Conservation (phyloP, 2,329 filamentous ascomycete species). For the Venturia effusa region DNA sequence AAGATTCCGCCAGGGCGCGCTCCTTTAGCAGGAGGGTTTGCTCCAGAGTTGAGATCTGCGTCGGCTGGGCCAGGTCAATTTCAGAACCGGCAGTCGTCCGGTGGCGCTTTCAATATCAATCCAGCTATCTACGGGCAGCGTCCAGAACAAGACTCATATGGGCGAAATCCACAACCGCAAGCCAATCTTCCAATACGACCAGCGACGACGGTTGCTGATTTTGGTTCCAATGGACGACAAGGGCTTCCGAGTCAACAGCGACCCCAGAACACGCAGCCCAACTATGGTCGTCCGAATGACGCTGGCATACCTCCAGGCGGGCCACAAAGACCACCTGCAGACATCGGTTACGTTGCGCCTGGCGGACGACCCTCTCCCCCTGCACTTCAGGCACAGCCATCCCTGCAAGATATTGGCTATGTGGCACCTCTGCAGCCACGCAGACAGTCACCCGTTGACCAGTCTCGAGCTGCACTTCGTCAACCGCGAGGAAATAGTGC, state of each 20-base stretch:
- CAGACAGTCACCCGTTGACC: neutral
- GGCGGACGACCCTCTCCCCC: slow-evolving; percentile 1
- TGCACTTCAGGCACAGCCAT: neutral
- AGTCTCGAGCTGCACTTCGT: neutral
- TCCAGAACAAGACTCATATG: neutral
- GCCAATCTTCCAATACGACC: slow-evolving; percentile 4
- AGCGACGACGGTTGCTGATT: slow-evolving; percentile 5
- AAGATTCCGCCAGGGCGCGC: slow-evolving; percentile 16
- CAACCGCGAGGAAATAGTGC: slow-evolving; percentile 6
- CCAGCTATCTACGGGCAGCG: slow-evolving; percentile 31
- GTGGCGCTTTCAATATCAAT: slow-evolving; percentile 38
- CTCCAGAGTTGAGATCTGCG: slow-evolving; percentile 38
- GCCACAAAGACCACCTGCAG: neutral
- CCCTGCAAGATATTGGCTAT: slow-evolving; percentile 10
- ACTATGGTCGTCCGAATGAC: neutral
- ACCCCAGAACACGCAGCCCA: neutral
- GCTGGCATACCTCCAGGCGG: neutral
- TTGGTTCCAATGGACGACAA: neutral
- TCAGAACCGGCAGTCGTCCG: slow-evolving; percentile 39
- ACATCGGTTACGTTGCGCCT: slow-evolving; percentile 4
- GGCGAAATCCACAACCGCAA: neutral
- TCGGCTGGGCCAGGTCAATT: slow-evolving; percentile 38
- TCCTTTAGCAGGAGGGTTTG: slow-evolving; percentile 25
- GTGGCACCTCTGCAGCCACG: slow-evolving; percentile 8
- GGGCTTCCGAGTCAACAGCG: neutral